Evolutionary conservation across 176 grass and related monocot species (phyloP).

Genomic region (Ananas comosus): DNA sequence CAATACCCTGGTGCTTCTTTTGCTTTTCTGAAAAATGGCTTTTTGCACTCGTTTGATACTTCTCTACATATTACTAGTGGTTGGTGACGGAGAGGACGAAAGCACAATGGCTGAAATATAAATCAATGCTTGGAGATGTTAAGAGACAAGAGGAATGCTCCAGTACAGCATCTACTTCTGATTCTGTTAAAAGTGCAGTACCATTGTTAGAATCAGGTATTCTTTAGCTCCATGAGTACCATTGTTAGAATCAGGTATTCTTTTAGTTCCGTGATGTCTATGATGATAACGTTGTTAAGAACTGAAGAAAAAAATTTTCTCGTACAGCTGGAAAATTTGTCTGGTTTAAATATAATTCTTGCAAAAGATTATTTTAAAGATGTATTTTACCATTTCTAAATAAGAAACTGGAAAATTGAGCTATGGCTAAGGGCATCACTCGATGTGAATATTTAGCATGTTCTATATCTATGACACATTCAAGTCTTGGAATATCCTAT

Average conservation of each 20-base stretch:
- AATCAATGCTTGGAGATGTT: constrained; percentile 50
- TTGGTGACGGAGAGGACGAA: constrained; percentile 79
- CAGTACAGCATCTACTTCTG: not conserved
- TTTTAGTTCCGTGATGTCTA: constrained; percentile 5
- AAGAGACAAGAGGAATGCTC: constrained; percentile 18
- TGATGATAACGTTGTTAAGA: too few species aligned
- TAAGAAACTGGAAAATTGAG: not conserved
- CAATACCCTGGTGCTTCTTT: not conserved
- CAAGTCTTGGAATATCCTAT: too few species aligned
- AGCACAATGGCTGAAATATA: constrained; percentile 74
- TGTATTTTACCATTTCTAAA: not conserved
- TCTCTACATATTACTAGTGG: constrained; percentile 36
- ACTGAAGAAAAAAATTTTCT: too few species aligned
- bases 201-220: constrained; percentile 30
- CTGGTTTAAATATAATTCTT: too few species aligned
- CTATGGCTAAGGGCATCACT: too few species aligned
- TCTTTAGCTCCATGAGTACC: constrained; percentile 13
- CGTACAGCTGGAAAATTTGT: too few species aligned
- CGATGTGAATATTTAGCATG: too few species aligned
- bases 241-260: constrained; percentile 27
- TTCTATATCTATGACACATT: too few species aligned
- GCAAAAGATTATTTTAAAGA: not conserved
- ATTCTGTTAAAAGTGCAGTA: constrained; percentile 31
- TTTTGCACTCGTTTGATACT: too few species aligned
- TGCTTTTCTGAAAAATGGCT: not conserved